Evolutionary conservation across 2,329 filamentous ascomycete species (phyloP).

Genomic region (Colletotrichum liaoningense): DNA sequence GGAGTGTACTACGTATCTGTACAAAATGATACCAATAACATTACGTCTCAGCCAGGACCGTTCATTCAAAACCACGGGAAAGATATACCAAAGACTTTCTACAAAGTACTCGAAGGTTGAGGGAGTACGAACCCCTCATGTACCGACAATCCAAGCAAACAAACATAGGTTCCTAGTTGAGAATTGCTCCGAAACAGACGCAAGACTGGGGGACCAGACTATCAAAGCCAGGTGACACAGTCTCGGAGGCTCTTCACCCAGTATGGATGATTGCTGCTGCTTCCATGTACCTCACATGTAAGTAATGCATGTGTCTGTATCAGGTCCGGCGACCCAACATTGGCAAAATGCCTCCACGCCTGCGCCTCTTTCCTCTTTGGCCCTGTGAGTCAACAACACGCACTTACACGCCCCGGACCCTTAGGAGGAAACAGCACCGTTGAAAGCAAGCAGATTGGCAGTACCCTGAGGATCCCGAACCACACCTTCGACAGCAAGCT

Average conservation of each 20-base stretch:
- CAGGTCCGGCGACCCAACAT: not conserved
- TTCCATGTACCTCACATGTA: not conserved
- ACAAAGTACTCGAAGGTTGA: not conserved
- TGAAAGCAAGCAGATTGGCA: conserved; percentile 66
- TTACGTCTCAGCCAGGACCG: not conserved
- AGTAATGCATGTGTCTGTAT: not conserved
- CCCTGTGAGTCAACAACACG: not conserved
- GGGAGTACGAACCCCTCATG: not conserved
- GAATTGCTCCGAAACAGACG: not conserved
- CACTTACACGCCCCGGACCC: not conserved
- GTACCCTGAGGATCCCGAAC: conserved; percentile 55
- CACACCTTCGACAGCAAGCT: conserved; percentile 54
- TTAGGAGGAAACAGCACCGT: conserved; percentile 50
- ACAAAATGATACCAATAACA: not conserved
- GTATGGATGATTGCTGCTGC: not conserved
- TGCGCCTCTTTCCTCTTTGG: conserved; percentile 1
- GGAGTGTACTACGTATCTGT: not conserved
- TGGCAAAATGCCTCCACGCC: not conserved
- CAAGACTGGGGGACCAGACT: not conserved
- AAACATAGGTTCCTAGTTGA: not conserved
- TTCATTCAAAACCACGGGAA: not conserved
- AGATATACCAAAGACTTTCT: not conserved
- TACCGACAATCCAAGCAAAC: not conserved
- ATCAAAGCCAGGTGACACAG: not conserved
- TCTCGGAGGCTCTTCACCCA: not conserved